Conservation (phyloP, 2,329 filamentous ascomycete genomes). For the Colletotrichum acutatum region DNA sequence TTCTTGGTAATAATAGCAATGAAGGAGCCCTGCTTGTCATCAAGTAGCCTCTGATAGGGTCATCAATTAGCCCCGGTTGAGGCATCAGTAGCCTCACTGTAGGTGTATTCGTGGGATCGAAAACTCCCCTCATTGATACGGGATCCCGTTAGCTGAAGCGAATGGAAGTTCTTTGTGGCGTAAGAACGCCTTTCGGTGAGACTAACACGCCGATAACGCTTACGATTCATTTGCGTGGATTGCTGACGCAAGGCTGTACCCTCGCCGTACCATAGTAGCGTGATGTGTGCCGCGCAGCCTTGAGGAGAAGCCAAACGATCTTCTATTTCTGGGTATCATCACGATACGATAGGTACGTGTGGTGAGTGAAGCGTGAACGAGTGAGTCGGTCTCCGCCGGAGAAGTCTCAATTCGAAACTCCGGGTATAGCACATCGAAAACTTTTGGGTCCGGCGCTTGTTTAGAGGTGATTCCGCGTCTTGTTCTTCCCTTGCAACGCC, state of each 20-base stretch:
- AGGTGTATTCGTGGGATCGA: not conserved
- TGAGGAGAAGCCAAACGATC: not conserved
- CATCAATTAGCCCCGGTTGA: not conserved
- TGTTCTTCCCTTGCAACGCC: not conserved
- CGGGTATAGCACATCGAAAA: not conserved
- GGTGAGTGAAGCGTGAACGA: not conserved
- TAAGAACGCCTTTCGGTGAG: not conserved
- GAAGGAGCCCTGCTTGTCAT: not conserved
- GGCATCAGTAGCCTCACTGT: not conserved
- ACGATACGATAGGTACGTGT: not conserved
- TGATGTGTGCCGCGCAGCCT: not conserved
- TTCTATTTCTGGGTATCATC: not conserved
- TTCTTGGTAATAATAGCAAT: not conserved
- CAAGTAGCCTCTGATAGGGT: not conserved
- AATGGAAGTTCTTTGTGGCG: not conserved
- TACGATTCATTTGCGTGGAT: not conserved
- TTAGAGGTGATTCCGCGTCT: not conserved
- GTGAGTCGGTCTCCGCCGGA: slow-evolving; percentile 4
- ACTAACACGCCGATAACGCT: not conserved
- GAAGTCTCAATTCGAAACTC: slow-evolving; percentile 9
- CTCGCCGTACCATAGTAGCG: not conserved
- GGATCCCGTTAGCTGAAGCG: not conserved
- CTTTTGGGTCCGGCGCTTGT: not conserved
- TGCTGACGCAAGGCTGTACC: not conserved
- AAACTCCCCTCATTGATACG: not conserved